These are phyloP conservation scores for Spergularia marina DNA, from an alignment of 148 eudicot genomes.

Conservation along the genomic window DNA sequence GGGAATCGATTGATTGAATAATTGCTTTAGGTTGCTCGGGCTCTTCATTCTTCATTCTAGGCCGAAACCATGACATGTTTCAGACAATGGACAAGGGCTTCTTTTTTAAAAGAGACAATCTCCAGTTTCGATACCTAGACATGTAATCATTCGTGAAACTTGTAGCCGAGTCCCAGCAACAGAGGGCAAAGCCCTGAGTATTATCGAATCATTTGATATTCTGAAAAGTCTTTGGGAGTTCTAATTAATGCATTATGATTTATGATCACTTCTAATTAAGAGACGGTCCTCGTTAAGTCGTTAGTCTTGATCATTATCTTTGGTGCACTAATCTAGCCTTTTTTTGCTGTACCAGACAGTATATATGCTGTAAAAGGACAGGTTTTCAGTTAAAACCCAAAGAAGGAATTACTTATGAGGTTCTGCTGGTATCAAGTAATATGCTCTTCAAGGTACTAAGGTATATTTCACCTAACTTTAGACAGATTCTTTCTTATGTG, in stretches of 20 bases:
- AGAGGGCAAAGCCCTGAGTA: too few species aligned
- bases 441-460: conserved; percentile 23
- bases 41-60: too few species aligned
- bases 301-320: conserved; percentile 7
- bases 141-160: too few species aligned
- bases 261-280: background rate
- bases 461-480: conserved; percentile 25
- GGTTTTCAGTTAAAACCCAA: background rate
- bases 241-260: background rate
- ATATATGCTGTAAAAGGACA: background rate
- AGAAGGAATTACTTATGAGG: conserved; percentile 4
- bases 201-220: too few species aligned
- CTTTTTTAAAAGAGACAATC: too few species aligned
- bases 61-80: too few species aligned
- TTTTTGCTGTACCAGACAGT: background rate
- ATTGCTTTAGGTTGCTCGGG: too few species aligned
- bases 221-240: too few species aligned
- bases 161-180: too few species aligned
- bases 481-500: conserved; percentile 13
- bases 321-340: background rate
- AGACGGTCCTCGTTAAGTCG: background rate
- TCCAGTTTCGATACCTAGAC: too few species aligned
- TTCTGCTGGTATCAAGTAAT: conserved; percentile 27
- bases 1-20: too few species aligned
- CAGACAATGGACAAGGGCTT: too few species aligned